Conservation (phyloP, 139 green algal species). For the Asterochloris erici region DNA sequence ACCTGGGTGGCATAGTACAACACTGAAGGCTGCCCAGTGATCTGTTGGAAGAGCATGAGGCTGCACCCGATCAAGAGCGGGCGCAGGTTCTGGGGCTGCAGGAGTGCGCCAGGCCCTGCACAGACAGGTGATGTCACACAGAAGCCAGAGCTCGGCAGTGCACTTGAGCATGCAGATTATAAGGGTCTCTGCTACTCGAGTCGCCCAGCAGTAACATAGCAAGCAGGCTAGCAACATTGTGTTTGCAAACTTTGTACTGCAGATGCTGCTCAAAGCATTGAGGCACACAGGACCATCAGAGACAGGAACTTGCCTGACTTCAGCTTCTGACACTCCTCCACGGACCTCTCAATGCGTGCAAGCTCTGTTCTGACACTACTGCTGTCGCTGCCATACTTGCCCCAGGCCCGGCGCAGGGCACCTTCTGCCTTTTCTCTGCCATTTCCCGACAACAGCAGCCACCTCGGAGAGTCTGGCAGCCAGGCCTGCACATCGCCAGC, state of each 20-base stretch:
- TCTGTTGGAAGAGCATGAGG: slow-evolving; percentile 86
- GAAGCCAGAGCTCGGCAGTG: background rate
- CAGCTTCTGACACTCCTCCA: no score
- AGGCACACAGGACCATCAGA: no score
- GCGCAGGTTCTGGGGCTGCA: slow-evolving; percentile 38
- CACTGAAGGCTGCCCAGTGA: slow-evolving; percentile 91
- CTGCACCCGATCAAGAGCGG: slow-evolving; percentile 59
- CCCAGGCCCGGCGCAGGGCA: slow-evolving; percentile 42
- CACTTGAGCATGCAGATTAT: background rate
- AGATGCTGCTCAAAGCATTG: no score
- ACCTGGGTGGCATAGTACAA: slow-evolving; percentile 80
- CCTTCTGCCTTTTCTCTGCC: slow-evolving; percentile 20
- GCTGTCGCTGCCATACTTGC: slow-evolving; percentile 20
- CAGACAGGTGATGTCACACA: background rate
- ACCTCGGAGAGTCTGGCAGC: slow-evolving; percentile 86
- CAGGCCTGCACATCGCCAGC: slow-evolving; percentile 20
- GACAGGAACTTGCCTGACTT: no score
- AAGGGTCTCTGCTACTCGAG: background rate
- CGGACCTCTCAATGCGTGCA: no score
- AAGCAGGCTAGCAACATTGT: background rate
- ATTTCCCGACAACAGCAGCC: slow-evolving; percentile 65
- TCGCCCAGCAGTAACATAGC: background rate
- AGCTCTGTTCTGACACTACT: no score
- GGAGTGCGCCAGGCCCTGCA: slow-evolving; percentile 20
- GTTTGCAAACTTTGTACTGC: no score